phyloP scores from a whole-genome alignment of 2,329 filamentous ascomycete species.

The Diaporthe ampelina region DNA sequence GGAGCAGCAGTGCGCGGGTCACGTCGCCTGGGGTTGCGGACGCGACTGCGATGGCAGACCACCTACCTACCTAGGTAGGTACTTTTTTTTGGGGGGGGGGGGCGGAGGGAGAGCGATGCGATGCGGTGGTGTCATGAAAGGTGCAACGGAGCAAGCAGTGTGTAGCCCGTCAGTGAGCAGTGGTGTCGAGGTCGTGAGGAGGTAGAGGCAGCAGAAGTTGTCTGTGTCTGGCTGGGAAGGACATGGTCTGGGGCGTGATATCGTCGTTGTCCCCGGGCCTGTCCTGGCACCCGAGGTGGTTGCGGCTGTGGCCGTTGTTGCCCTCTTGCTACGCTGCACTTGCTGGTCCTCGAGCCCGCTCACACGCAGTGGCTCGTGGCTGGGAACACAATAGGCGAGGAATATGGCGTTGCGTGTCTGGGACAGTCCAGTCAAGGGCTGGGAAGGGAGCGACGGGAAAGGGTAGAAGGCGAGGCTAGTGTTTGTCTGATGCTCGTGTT shows the following conservation, averaged over 20 bases:
- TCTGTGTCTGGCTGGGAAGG: neutral
- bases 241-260: slow-evolving; percentile 17
- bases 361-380: neutral
- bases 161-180: neutral
- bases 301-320: neutral
- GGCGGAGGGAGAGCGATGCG: neutral
- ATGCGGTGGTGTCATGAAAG: neutral
- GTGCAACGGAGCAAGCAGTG: neutral
- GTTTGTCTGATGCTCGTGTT: slow-evolving; percentile 17
- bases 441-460: slow-evolving; percentile 4
- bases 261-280: neutral
- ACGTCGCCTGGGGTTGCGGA: slow-evolving; percentile 7
- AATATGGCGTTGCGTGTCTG: neutral
- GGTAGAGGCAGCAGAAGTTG: slow-evolving; percentile 7
- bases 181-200: neutral
- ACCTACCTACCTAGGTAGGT: neutral
- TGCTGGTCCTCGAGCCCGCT: neutral
- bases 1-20: slow-evolving; percentile 1
- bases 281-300: neutral
- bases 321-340: neutral
- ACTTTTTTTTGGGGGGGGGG: no score
- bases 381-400: slow-evolving; percentile 4
- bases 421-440: slow-evolving; percentile 9
- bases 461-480: neutral
- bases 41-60: slow-evolving; percentile 12